Evolutionary conservation across 345 rosid genomes (phyloP), one percentile per base, ranked within the genome.

Genomic region (Excoecaria agallocha): DNA sequence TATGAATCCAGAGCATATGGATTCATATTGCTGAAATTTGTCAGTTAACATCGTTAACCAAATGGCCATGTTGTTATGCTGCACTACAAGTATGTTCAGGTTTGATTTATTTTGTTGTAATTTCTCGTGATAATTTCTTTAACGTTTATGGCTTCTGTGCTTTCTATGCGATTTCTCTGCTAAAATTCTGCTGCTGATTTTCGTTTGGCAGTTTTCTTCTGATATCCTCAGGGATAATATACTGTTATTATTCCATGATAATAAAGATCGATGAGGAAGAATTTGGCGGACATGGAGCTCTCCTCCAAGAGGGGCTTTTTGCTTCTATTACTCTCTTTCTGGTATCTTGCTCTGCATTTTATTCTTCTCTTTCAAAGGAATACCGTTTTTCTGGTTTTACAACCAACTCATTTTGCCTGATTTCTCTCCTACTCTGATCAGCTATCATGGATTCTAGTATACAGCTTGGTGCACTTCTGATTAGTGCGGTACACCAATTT

Each of bases 281-380:
- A 35, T 91, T 84, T 69, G 99, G 99, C 10, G 98, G 99, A 64
- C 99, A 95, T 55, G 92, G 89, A 76, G 85, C 92, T 24, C 93
- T 94, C 55, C 98, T 94, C 74, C 99, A 93, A 83, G 94, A 95
- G 82, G 98, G 99, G 19, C 89, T 95, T 66, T 91, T 90, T 74
- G 98, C 98, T 0, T 94, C 98, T 0, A 58, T 91, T 62, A 91
- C 97, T 70, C 91, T 94, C 70, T 95, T 93, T 78, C 86, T 95
- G 99, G 99, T 93, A 84, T 13, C 56, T 43, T 55, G 1, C 71
- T 78, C 8, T 61, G 20, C 63, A 1, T 43, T 45, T 10, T 63
- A 70, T 59, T 54, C 39, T 77, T 75, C 66, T 74, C 25, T 24
- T 48, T 10, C 9, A 19, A 46, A n/a, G 35, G 11, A 35, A 35